Evolutionary conservation across 1,284 basidiomycete species (phyloP).

Genomic region (Marasmius tenuissimus): DNA sequence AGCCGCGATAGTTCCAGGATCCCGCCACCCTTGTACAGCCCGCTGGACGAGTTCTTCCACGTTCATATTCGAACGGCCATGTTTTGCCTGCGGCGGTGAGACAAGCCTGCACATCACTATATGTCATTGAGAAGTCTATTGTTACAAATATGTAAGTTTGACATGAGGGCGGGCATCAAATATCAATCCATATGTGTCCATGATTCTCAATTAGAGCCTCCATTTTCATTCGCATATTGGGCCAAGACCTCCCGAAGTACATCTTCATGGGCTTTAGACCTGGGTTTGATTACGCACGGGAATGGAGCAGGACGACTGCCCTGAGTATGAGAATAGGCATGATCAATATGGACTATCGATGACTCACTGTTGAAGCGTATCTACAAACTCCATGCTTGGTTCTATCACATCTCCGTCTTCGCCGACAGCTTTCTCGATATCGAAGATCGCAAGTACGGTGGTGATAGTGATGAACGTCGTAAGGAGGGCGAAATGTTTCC

Average conservation of each 20-base stretch:
- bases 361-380: not conserved
- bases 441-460: not conserved
- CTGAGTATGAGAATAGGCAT: not conserved
- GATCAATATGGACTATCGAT: not conserved
- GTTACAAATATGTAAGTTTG: too few relatives aligned
- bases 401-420: not conserved
- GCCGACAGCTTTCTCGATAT: not conserved
- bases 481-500: not conserved
- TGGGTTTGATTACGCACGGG: not conserved
- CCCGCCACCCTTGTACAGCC: too few relatives aligned
- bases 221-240: too few relatives aligned
- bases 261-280: not conserved
- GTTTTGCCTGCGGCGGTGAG: too few relatives aligned
- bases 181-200: too few relatives aligned
- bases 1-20: too few relatives aligned
- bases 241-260: not conserved
- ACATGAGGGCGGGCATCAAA: too few relatives aligned
- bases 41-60: too few relatives aligned
- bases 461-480: not conserved
- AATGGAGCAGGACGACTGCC: not conserved
- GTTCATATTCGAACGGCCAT: too few relatives aligned
- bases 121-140: too few relatives aligned
- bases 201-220: too few relatives aligned
- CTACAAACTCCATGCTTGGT: not conserved
- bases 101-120: too few relatives aligned